A percentile compares a stretch with the other conserved stretches of the same genome.
These are phyloP conservation scores for Diaporthe aspalathi DNA, from an alignment of 2,329 filamentous ascomycete genomes.

Conservation along the genomic window DNA sequence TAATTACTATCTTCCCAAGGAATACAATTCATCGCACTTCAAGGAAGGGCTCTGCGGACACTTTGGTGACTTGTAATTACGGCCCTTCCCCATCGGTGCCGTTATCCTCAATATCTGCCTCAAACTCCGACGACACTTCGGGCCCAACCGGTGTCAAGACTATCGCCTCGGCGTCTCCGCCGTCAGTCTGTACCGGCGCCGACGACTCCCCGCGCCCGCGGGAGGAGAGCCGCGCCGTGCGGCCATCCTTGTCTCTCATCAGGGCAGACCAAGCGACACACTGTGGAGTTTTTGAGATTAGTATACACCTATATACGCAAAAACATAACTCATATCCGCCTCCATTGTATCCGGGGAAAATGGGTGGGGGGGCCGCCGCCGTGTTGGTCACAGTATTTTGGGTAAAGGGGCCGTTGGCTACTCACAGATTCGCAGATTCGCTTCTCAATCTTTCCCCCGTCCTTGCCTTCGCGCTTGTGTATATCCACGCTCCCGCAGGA, in stretches of 20 bases:
- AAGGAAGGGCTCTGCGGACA: too few species aligned
- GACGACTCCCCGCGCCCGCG: background rate
- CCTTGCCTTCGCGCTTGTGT: background rate
- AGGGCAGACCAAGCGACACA: constrained; percentile 22
- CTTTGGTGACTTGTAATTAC: too few species aligned
- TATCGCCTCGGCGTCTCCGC: background rate
- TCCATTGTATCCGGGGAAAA: too few species aligned
- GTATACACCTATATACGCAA: too few species aligned
- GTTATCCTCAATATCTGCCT: background rate
- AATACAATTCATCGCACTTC: too few species aligned
- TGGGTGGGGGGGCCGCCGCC: too few species aligned
- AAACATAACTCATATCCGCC: too few species aligned
- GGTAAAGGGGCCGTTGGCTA: too few species aligned
- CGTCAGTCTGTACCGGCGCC: too few species aligned
- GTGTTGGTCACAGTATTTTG: too few species aligned
- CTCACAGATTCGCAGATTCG: constrained; percentile 21
- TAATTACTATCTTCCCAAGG: too few species aligned
- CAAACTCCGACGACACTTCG: background rate
- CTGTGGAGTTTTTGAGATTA: background rate
- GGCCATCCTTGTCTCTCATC: constrained; percentile 1
- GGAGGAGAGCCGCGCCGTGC: background rate
- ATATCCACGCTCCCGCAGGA: background rate
- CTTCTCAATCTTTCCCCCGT: constrained; percentile 4
- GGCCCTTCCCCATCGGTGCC: background rate
- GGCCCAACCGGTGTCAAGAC: background rate